phyloP scores from a whole-genome alignment of 2,329 filamentous ascomycete genomes.

The Juglanconis sp. region DNA sequence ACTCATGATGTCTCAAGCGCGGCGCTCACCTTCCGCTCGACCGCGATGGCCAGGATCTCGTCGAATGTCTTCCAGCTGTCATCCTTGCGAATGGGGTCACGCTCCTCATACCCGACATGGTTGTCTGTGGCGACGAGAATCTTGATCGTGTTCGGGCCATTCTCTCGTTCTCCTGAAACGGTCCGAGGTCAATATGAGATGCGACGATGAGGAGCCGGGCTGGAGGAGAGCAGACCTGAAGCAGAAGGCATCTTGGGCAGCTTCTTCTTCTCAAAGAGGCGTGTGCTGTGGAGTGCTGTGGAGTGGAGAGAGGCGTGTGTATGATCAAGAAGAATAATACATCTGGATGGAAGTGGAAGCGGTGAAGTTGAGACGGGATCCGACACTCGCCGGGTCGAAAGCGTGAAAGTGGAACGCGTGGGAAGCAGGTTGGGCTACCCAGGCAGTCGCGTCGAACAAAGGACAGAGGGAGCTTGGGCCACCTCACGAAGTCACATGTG shows the following conservation, averaged over 20 bases:
- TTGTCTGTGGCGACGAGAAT: conserved; percentile 95
- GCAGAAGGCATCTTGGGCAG: conserved; percentile 23
- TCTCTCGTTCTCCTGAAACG: conserved; percentile 31
- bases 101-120: conserved; percentile 94
- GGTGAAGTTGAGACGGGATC: background rate
- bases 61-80: conserved; percentile 97
- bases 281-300: too few species aligned
- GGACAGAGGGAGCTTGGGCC: background rate
- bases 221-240: conserved; percentile 21
- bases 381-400: background rate
- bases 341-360: conserved; percentile 4
- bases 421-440: background rate
- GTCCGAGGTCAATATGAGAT: background rate
- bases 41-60: conserved; percentile 87
- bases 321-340: background rate
- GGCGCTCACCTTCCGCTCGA: conserved; percentile 66
- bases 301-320: too few species aligned
- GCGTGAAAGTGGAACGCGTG: conserved; percentile 1
- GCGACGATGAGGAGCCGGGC: background rate
- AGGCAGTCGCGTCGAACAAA: conserved; percentile 4
- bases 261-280: background rate
- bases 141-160: conserved; percentile 92
- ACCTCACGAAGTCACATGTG: conserved; percentile 11
- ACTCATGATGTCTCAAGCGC: background rate
- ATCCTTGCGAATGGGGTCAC: conserved; percentile 89